Evolutionary conservation across 352 stramenopile genomes (phyloP).

Genomic region (Peronospora destructor): DNA sequence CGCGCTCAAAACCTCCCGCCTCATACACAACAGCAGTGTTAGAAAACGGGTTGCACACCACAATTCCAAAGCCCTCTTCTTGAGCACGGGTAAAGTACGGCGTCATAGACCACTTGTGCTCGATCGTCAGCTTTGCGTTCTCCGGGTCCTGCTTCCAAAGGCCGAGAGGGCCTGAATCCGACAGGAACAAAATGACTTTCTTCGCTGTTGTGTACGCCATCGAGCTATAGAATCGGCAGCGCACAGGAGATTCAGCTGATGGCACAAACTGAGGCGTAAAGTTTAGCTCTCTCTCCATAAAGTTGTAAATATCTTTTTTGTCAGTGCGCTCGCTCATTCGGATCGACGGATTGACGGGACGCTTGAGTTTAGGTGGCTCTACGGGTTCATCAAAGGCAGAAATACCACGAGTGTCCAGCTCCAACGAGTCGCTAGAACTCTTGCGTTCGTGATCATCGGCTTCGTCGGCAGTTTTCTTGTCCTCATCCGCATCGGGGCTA

Average conservation of each 20-base stretch:
- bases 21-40: slow-evolving; percentile 87
- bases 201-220: slow-evolving; percentile 85
- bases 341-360: slow-evolving; percentile 29
- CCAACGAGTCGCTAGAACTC: slow-evolving; percentile 72
- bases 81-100: slow-evolving; percentile 78
- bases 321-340: slow-evolving; percentile 41
- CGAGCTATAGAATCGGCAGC: slow-evolving; percentile 82
- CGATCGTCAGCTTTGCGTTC: slow-evolving; percentile 42
- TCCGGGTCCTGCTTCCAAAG: slow-evolving; percentile 78
- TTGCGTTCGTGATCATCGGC: slow-evolving; percentile 38
- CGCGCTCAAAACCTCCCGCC: slow-evolving; percentile 79
- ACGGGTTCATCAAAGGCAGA: slow-evolving; percentile 58
- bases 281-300: slow-evolving; percentile 79
- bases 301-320: slow-evolving; percentile 84
- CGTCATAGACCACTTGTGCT: slow-evolving; percentile 87
- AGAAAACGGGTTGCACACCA: slow-evolving; percentile 84
- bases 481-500: slow-evolving; percentile 18
- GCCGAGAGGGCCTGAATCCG: slow-evolving; percentile 76
- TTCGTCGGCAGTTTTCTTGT: slow-evolving; percentile 23
- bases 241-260: slow-evolving; percentile 79
- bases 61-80: slow-evolving; percentile 79
- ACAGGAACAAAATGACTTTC: slow-evolving; percentile 82
- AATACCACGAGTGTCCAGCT: slow-evolving; percentile 76
- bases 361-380: slow-evolving; percentile 29
- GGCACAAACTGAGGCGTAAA: slow-evolving; percentile 83